phyloP scores from a whole-genome alignment of 306 rosid genomes.

The Citrullus colocynthis region DNA sequence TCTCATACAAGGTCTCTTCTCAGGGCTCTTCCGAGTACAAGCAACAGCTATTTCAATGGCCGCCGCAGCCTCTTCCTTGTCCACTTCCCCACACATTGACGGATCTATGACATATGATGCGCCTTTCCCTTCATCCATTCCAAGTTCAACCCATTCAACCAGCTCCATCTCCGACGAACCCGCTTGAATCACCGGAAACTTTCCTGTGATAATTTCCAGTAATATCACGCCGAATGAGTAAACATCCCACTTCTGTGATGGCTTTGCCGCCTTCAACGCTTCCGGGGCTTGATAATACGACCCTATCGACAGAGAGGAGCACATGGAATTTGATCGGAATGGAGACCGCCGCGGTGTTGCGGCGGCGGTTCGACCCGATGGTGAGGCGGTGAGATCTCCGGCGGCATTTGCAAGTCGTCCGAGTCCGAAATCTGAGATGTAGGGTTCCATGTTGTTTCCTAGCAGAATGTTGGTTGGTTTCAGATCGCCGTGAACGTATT shows the following conservation, averaged over 20 bases:
- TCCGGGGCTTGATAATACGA: conserved; percentile 78
- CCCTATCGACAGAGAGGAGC: conserved; percentile 3
- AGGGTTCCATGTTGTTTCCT: conserved; percentile 67
- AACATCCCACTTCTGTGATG: conserved; percentile 97
- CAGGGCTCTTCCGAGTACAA: conserved; percentile 66
- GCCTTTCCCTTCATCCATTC: conserved; percentile 83
- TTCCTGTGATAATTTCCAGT: conserved; percentile 69
- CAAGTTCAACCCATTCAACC: conserved; percentile 73
- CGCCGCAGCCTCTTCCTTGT: conserved; percentile 44
- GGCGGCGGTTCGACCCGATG: not conserved
- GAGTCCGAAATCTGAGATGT: conserved; percentile 86
- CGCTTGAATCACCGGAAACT: conserved; percentile 53
- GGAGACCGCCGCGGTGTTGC: conserved; percentile 6
- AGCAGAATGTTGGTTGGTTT: conserved; percentile 76
- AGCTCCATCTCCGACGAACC: conserved; percentile 79
- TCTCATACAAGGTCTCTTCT: conserved; percentile 84
- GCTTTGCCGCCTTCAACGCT: conserved; percentile 62
- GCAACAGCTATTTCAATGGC: conserved; percentile 85
- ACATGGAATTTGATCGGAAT: conserved; percentile 2
- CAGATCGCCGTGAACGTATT: conserved; percentile 87
- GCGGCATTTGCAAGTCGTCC: conserved; percentile 80
- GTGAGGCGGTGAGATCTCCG: conserved; percentile 29
- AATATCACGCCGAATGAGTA: conserved; percentile 82
- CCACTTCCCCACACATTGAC: conserved; percentile 43
- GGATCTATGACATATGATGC: conserved; percentile 58